Base-by-base conservation (phyloP, 441 rosid genomes). In the Manihot esculenta region DNA sequence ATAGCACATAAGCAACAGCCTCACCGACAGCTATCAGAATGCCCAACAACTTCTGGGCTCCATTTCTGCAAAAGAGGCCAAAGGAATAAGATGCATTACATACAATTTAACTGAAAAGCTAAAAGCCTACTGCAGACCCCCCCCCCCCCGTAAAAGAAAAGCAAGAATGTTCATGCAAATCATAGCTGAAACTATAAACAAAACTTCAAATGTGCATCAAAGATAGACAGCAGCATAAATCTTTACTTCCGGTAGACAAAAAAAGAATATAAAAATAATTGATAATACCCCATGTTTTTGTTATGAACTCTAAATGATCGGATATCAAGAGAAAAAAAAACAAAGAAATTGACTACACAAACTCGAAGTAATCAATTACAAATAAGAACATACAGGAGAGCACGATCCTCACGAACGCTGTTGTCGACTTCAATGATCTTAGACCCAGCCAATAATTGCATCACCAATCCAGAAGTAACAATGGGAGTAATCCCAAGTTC, bases 401-500 rank as follows among this genome's bases (percentile, higher is more conserved):
- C 97, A 38, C 94, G 92, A 66, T 92, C 96, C 76, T 92, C 97
- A 2, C 94, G 93, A 18, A 92, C 98, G 77, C 84, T 92, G 76
- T 92, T 92, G 81, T 92, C 97, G 38, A 90, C 94, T 75, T 88
- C 94, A 64, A 90, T 82, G 67, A 91, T 89, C 81, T 89, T 92
- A 1, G 94, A 89, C 30, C 96, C 97, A 44, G 91, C 91, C 49
- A 92, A 81, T 62, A 90, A 87, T 66, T 92, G 98, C 93, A 90
- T 87, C 11, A 92, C 98, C 57, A 92, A 72, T 44, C 98, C 98
- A 80, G 94, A 90, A 0, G 96, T 92, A 51, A 92, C 96, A 64
- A 92, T 90, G 3, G 97, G 96, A 20, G 97, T 92, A 67, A 92
- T 92, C 47, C 97, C 97, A 15, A 92, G 97, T 78, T 92, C 97